These are phyloP conservation scores for Arxiozyma heterogenica DNA, from an alignment of 1,139 yeast species.

Conservation along the genomic window DNA sequence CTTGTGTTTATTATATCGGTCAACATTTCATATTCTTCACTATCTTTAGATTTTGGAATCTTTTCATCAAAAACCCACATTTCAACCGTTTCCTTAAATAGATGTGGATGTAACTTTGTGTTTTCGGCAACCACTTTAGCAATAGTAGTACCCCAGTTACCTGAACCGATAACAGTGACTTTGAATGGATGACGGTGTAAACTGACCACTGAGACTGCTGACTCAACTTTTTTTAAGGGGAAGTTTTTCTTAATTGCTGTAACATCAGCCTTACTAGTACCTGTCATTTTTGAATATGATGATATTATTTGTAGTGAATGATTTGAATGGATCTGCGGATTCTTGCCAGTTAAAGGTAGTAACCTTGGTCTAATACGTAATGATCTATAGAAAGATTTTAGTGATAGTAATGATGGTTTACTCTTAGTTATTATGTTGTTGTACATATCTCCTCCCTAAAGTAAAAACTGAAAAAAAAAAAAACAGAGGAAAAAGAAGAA, in stretches of 20 bases:
- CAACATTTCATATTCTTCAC: constrained; percentile 50
- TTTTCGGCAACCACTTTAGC: constrained; percentile 91
- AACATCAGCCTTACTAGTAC: background rate
- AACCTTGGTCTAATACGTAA: background rate
- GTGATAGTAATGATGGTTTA: background rate
- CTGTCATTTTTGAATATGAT: background rate
- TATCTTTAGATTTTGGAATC: constrained; percentile 21
- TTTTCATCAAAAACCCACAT: constrained; percentile 95
- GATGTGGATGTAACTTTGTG: constrained; percentile 53
- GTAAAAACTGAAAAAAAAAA: too few species aligned
- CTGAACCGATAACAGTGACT: constrained; percentile 54
- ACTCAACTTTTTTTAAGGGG: constrained; percentile 8
- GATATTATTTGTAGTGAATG: background rate
- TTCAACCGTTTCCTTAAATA: constrained; percentile 60
- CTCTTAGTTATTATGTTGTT: background rate
- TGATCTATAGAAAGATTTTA: background rate
- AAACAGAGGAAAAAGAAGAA: too few species aligned
- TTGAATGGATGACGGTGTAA: constrained; percentile 36
- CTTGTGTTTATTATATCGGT: constrained; percentile 78
- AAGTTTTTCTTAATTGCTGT: background rate
- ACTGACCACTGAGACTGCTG: constrained; percentile 9
- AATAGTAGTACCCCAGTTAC: constrained; percentile 92
- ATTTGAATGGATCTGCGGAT: background rate
- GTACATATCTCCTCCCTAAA: background rate
- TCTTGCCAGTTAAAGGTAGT: background rate